phyloP scores from a whole-genome alignment of 257 asterid species.

The Rehmannia glutinosa region DNA sequence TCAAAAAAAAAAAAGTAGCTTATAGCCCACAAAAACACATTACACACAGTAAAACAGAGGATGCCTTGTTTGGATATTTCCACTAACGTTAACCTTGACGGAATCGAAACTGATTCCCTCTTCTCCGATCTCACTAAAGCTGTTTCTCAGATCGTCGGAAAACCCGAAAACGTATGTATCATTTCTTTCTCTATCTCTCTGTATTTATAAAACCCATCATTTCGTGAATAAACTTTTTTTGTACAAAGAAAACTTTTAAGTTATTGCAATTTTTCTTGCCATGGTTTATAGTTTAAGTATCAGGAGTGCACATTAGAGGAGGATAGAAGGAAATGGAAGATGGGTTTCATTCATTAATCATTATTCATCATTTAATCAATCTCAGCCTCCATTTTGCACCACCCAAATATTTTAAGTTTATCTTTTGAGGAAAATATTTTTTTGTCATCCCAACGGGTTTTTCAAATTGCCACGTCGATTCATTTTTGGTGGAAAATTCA shows the following conservation, averaged over 20 bases:
- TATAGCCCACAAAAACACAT: neutral
- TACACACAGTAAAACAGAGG: neutral
- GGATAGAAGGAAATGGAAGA: neutral
- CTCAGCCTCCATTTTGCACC: neutral
- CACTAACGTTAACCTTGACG: slow-evolving; percentile 70
- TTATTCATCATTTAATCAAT: neutral
- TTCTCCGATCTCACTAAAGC: slow-evolving; percentile 56
- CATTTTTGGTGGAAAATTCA: too few species aligned
- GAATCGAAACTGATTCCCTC: slow-evolving; percentile 44
- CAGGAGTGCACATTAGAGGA: neutral
- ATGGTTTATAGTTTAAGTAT: neutral
- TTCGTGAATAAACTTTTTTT: too few species aligned
- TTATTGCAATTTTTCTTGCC: too few species aligned
- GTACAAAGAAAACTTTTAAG: too few species aligned
- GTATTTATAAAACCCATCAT: too few species aligned
- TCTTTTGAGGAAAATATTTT: too few species aligned
- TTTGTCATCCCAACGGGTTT: too few species aligned
- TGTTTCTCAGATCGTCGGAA: slow-evolving; percentile 63
- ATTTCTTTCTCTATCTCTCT: neutral
- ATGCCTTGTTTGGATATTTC: slow-evolving; percentile 91
- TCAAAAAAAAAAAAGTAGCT: neutral
- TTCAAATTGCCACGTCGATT: too few species aligned
- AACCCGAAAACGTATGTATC: slow-evolving; percentile 51
- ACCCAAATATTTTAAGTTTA: neutral
- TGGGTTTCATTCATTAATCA: neutral